Base-by-base conservation (phyloP, 1,284 basidiomycete species). In the Peniophora sp. region DNA sequence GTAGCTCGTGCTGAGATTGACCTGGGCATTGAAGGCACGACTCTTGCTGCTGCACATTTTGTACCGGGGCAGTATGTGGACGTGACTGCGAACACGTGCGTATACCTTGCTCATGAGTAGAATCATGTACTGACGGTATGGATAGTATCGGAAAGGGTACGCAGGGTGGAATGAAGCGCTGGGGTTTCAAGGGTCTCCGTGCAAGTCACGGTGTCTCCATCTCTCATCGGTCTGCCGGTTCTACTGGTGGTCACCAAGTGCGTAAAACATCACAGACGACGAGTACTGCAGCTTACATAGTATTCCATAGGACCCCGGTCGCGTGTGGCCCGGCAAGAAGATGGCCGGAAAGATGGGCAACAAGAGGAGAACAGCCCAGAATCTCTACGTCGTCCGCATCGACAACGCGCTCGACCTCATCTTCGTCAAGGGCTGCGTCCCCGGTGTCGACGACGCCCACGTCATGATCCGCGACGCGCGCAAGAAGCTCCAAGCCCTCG, bases 31-130 rank as follows among this genome's bases (percentile, higher is more conserved):
- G 41, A 57, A 92, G 92, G 96, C 23, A 95, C 95, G 0, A 84
- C 82, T 15, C 66, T 99, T 24, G 94, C 91, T 48, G 93, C 94
- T 0, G 78, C 88, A 41, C 97, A 99, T 70, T 99, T 97, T 64
- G 96, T 99, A 14, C 97, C 97, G 0, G 97, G 97, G 0, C 97
- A 99, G 67, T 92, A 80, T 65, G 92, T 99, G 17, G 97, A 99
- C 68, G 92, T 97, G 2, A 78, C 91, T 54, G 92, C 90, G 11
- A 93, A 89, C 58, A 92, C 92, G 90, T 97, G 67, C 60, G 91
- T 78, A 22, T 18, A 24, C 6, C 17, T 20, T 12, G 8, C 3
- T 17, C 50, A 11, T 48, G 46, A 37, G 20, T 51, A 32, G 27
- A 20, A 24, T 24, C 17, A 15, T 12, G 15, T 14, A 18, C 55